A percentile compares a stretch with the other conserved stretches of the same genome.
Evolutionary conservation across 352 stramenopile genomes (phyloP).

Genomic region (Phytophthora agathidicida): DNA sequence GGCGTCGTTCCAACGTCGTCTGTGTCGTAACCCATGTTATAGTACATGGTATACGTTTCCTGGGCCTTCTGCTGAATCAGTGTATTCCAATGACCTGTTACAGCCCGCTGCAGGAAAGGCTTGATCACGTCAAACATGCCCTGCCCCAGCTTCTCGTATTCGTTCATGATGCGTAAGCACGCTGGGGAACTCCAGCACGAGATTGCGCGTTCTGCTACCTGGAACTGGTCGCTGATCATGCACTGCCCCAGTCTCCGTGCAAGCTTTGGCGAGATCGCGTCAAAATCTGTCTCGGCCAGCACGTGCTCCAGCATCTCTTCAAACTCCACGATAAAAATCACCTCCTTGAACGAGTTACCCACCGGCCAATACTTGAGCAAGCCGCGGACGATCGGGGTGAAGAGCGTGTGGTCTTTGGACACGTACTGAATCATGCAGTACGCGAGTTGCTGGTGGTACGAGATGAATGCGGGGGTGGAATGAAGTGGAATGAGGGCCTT

Average conservation of each 20-base stretch:
- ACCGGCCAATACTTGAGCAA: slow-evolving; percentile 88
- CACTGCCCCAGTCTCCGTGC: slow-evolving; percentile 70
- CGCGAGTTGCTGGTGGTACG: slow-evolving; percentile 88
- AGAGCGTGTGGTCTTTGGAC: slow-evolving; percentile 88
- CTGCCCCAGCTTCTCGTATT: slow-evolving; percentile 88
- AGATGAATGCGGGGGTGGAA: slow-evolving; percentile 84
- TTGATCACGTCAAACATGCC: slow-evolving; percentile 88
- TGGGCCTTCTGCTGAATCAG: slow-evolving; percentile 88
- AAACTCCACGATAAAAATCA: slow-evolving; percentile 90
- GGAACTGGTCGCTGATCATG: slow-evolving; percentile 86
- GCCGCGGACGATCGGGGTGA: slow-evolving; percentile 79
- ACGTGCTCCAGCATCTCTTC: slow-evolving; percentile 91
- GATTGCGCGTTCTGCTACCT: slow-evolving; percentile 85
- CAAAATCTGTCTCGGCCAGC: slow-evolving; percentile 78
- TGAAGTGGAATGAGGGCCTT: slow-evolving; percentile 88
- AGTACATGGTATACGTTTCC: slow-evolving; percentile 88
- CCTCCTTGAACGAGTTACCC: slow-evolving; percentile 89
- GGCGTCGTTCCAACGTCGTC: slow-evolving; percentile 53
- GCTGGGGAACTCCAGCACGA: slow-evolving; percentile 82
- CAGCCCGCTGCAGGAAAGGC: slow-evolving; percentile 60
- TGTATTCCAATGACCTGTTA: slow-evolving; percentile 77
- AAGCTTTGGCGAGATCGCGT: slow-evolving; percentile 61
- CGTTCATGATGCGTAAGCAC: slow-evolving; percentile 89
- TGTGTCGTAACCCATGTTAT: slow-evolving; percentile 91
- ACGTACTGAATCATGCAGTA: slow-evolving; percentile 93